Conservation (phyloP, 2,329 filamentous ascomycete genomes). For the Myriosclerotinia duriaeana region DNA sequence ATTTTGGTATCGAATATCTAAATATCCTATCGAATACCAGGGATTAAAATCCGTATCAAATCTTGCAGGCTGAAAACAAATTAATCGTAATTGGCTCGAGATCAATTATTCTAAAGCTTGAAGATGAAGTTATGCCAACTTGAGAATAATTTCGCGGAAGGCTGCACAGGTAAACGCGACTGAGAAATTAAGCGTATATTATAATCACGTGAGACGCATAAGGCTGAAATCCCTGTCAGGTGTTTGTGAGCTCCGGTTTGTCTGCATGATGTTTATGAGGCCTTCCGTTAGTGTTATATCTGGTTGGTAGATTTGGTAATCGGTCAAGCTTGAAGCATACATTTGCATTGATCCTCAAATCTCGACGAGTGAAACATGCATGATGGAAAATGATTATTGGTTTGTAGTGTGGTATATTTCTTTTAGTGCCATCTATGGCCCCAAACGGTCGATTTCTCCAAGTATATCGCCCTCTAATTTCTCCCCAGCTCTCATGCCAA, state of each 20-base stretch:
- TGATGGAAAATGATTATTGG: neutral
- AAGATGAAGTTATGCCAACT: slow-evolving; percentile 18
- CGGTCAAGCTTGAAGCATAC: slow-evolving; percentile 6
- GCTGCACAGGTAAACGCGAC: slow-evolving; percentile 24
- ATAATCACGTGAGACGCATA: slow-evolving; percentile 6
- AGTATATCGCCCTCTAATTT: neutral
- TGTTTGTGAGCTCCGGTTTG: neutral
- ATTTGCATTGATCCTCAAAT: neutral
- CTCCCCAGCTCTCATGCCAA: neutral
- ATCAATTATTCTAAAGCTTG: slow-evolving; percentile 8
- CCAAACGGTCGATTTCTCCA: neutral
- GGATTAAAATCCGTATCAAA: neutral
- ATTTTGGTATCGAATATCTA: neutral
- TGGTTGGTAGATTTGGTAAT: slow-evolving; percentile 10
- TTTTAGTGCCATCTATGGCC: neutral
- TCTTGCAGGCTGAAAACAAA: neutral
- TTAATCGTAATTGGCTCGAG: slow-evolving; percentile 8
- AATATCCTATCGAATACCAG: neutral
- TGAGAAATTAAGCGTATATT: slow-evolving; percentile 11
- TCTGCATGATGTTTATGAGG: slow-evolving; percentile 4
- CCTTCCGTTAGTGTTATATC: neutral
- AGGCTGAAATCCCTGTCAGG: slow-evolving; percentile 16
- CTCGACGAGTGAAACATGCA: neutral
- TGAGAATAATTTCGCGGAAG: slow-evolving; percentile 24
- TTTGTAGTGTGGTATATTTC: neutral